A percentile compares a stretch with the other conserved stretches of the same genome.
phyloP scores from a whole-genome alignment of 2,329 filamentous ascomycete species.

The Sordariomycetes sp. region DNA sequence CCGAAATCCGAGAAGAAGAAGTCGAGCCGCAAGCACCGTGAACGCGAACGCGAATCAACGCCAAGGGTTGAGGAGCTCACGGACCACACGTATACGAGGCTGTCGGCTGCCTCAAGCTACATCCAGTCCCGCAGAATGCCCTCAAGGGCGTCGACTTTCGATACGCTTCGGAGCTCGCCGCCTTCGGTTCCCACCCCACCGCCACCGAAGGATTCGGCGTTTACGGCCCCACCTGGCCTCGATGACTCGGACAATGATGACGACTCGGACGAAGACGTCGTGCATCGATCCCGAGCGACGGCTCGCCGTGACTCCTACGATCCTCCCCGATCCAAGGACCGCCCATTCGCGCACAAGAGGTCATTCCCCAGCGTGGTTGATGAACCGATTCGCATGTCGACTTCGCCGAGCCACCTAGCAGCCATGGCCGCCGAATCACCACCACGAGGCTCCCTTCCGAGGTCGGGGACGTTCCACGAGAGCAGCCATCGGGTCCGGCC shows the following conservation, averaged over 20 bases:
- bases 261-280: slow-evolving; percentile 15
- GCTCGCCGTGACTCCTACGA: slow-evolving; percentile 19
- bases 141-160: slow-evolving; percentile 11
- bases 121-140: slow-evolving; percentile 15
- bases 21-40: slow-evolving; percentile 24
- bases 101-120: slow-evolving; percentile 15
- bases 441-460: background rate
- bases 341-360: background rate
- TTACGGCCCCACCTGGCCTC: slow-evolving; percentile 11
- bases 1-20: slow-evolving; percentile 25
- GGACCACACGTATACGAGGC: slow-evolving; percentile 9
- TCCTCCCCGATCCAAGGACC: background rate
- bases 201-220: slow-evolving; percentile 16
- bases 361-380: background rate
- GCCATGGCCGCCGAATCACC: background rate
- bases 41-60: slow-evolving; percentile 16
- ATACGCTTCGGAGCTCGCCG: slow-evolving; percentile 13
- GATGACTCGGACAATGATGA: slow-evolving; percentile 8
- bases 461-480: slow-evolving; percentile 3
- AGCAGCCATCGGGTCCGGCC: background rate
- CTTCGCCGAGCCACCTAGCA: background rate
- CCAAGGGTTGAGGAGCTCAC: slow-evolving; percentile 15
- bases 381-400: background rate
- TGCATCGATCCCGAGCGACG: slow-evolving; percentile 20
- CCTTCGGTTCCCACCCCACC: slow-evolving; percentile 24